A percentile compares a stretch with the other conserved stretches of the same genome.
These are phyloP conservation scores for Aspergillus homomorphus DNA, from an alignment of 495 filamentous ascomycete genomes.

Conservation along the genomic window DNA sequence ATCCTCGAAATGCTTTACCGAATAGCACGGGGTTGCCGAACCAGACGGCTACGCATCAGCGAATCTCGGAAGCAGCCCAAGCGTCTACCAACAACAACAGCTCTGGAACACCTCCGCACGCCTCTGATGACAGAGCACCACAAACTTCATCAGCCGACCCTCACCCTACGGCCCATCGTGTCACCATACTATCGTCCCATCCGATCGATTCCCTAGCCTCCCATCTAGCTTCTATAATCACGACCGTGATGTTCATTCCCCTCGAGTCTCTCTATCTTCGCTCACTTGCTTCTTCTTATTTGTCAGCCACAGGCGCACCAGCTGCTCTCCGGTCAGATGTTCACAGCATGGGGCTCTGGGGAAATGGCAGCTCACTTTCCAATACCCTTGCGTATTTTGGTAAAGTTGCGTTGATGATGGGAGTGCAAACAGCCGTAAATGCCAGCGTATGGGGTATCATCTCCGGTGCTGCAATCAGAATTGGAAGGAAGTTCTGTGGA, in stretches of 20 bases:
- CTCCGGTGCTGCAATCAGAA: conserved; percentile 41
- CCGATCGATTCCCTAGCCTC: conserved; percentile 45
- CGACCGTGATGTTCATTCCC: conserved; percentile 42
- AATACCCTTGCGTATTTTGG: conserved; percentile 40
- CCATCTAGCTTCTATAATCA: conserved; percentile 43
- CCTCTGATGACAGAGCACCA: conserved; percentile 20
- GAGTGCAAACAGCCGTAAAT: conserved; percentile 44
- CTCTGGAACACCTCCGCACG: conserved; percentile 15
- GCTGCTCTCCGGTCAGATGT: conserved; percentile 29
- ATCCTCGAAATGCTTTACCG: conserved; percentile 29
- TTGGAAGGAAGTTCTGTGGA: conserved; percentile 44
- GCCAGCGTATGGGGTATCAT: conserved; percentile 44
- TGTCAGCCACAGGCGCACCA: conserved; percentile 28
- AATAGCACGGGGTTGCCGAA: conserved; percentile 37
- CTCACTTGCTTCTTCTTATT: conserved; percentile 42
- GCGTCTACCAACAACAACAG: conserved; percentile 14
- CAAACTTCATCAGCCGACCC: conserved; percentile 10
- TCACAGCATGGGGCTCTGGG: conserved; percentile 36
- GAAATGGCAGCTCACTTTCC: conserved; percentile 38
- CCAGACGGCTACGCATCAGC: conserved; percentile 20
- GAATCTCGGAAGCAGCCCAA: conserved; percentile 10
- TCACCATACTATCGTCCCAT: conserved; percentile 51
- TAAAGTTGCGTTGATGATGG: conserved; percentile 44
- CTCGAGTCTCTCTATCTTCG: conserved; percentile 49
- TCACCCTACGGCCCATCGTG: conserved; percentile 31